Evolutionary conservation across 345 rosid genomes (phyloP), one percentile per base, ranked within the genome.

Genomic region (Pugionium cornutum): DNA sequence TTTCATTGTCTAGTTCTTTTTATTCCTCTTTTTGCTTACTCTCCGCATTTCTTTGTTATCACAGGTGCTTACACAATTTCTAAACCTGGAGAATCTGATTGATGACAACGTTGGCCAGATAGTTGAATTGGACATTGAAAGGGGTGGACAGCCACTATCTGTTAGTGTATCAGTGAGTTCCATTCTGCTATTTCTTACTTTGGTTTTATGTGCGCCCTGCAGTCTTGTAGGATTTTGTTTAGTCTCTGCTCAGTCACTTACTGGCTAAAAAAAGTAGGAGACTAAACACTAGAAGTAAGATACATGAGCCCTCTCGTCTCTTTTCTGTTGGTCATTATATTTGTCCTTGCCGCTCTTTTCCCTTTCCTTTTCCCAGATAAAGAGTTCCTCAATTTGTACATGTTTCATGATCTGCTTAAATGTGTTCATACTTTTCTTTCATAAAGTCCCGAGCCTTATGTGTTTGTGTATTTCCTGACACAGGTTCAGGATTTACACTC

Each of bases 401-500:
- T 40, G 4, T 49, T 64, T 33, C 56, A 27, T 63, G 32, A 40
- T 39, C 44, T 63, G 32, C 45, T 33, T 54, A 44, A 18, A 18
- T 18, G 18, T 18, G 18, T 54, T 59, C 31, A 25, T 62, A 18
- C 61, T 50, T 31, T 28, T 33, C 52, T 57, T 62, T 55, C 45
- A 26, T 25, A 51, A 58, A 25, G 40, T 67, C 39, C 53, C 45
- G 33, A 42, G 27, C 43, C 51, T 68, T 8, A 52, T 26, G 43
- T 63, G 27, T 66, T 68, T 56, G n/a, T 34, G 66, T 51, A 51
- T 52, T 46, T 60, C 35, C 27, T 41, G 33, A 68, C 73, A 79
- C 80, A 94, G 99, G 97, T 94, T 76, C 92, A 94, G 72, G 90
- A 94, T 90, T 77, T 94, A 67, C 99, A 94, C 78, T 80, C 77